phyloP scores from a whole-genome alignment of 176 grass and related monocot species.

The Carex myosuroides region DNA sequence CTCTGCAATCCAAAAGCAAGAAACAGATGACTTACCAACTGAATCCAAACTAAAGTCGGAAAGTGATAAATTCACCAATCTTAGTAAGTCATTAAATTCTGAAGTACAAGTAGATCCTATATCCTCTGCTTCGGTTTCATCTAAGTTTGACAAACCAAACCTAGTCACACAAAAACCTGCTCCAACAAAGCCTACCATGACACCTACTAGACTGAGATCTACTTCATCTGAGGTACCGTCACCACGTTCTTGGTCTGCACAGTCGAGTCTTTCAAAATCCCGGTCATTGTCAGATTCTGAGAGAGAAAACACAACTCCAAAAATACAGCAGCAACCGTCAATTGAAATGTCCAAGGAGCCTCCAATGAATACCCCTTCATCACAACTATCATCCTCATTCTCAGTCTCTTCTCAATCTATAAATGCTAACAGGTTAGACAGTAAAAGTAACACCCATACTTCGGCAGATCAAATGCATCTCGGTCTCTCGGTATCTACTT shows the following conservation, averaged over 20 bases:
- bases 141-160: slow-evolving; percentile 2
- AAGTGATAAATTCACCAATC: slow-evolving; percentile 25
- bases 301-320: neutral
- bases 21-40: neutral
- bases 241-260: neutral
- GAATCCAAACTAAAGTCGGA: slow-evolving; percentile 26
- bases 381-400: neutral
- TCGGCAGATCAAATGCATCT: slow-evolving; percentile 11
- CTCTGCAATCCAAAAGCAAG: slow-evolving; percentile 25
- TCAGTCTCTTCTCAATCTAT: neutral
- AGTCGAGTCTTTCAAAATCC: neutral
- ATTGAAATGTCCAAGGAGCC: neutral
- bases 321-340: neutral
- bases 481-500: neutral
- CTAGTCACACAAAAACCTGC: neutral
- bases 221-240: neutral
- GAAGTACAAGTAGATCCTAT: neutral
- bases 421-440: neutral
- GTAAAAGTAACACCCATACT: neutral
- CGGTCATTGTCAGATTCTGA: neutral
- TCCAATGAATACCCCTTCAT: neutral
- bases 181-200: neutral
- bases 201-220: slow-evolving; percentile 2
- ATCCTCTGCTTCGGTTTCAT: neutral
- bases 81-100: slow-evolving; percentile 24